Conservation (phyloP, 371 early-diverging fungal species). For the Nematocida parisii region DNA sequence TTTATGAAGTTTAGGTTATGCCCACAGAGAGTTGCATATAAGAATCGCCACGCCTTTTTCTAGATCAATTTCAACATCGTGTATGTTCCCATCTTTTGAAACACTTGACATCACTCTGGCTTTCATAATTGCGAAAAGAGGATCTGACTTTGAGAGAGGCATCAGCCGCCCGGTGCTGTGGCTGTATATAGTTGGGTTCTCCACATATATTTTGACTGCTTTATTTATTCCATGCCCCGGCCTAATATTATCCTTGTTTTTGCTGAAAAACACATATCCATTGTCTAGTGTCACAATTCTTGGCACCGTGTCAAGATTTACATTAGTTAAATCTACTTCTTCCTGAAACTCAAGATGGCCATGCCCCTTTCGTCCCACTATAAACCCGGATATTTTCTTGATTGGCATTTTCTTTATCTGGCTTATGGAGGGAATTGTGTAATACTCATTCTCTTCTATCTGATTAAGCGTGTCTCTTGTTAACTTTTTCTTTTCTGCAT, state of each 20-base stretch:
- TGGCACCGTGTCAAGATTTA: slow-evolving; percentile 39
- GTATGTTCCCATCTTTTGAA: background rate
- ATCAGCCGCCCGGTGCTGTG: slow-evolving; percentile 28
- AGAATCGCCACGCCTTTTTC: background rate
- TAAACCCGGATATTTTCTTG: slow-evolving; percentile 25
- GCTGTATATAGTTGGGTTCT: slow-evolving; percentile 30
- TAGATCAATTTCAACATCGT: background rate
- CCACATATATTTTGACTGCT: slow-evolving; percentile 11
- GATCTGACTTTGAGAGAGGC: slow-evolving; percentile 6
- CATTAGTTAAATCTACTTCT: slow-evolving; percentile 21
- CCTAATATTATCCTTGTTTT: background rate
- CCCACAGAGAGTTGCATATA: slow-evolving; percentile 10
- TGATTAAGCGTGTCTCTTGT: background rate
- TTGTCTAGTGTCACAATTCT: background rate
- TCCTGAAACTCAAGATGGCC: slow-evolving; percentile 28
- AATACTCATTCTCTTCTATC: slow-evolving; percentile 22
- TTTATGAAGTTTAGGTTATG: background rate
- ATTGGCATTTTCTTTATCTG: slow-evolving; percentile 43
- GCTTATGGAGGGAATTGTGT: slow-evolving; percentile 33
- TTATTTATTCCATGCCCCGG: slow-evolving; percentile 44
- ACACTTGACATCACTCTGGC: slow-evolving; percentile 2
- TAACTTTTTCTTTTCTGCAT: background rate
- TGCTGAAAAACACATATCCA: background rate
- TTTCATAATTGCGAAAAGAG: slow-evolving; percentile 2
- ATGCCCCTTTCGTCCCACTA: slow-evolving; percentile 26